Percentiles rank a stretch among this genome's conserved stretches.
Conservation (phyloP, 176 grass and related monocot genomes). For the Bromus sterilis region DNA sequence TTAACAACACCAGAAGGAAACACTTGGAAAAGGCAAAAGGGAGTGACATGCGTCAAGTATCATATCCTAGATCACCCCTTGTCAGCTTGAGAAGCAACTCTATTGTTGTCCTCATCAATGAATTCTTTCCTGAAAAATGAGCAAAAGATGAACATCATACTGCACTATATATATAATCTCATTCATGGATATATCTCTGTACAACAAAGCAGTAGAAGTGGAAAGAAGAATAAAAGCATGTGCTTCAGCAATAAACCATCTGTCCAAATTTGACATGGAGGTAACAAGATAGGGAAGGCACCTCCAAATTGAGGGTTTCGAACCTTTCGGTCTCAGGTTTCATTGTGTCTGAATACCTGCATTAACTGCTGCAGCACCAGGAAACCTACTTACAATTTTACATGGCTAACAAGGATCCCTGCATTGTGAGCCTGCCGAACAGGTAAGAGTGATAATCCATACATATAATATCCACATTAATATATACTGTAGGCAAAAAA, state of each 20-base stretch:
- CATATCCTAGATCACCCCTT: conserved; percentile 70
- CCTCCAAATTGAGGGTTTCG: conserved; percentile 77
- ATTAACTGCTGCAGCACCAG: no score
- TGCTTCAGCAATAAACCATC: neutral
- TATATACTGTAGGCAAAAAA: no score
- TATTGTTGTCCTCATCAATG: conserved; percentile 76
- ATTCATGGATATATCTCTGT: neutral
- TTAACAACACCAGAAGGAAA: no score
- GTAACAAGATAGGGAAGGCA: conserved; percentile 14
- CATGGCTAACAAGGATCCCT: no score
- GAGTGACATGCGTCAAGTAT: conserved; percentile 64
- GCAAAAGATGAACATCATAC: neutral
- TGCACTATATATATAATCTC: neutral
- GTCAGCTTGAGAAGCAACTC: conserved; percentile 90
- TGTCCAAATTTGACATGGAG: conserved; percentile 7
- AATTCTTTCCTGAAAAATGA: conserved; percentile 56
- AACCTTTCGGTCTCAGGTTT: conserved; percentile 70
- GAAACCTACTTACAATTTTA: no score
- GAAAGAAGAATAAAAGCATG: neutral
- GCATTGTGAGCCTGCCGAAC: no score
- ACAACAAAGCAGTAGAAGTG: neutral
- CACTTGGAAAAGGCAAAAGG: no score
- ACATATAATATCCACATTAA: no score
- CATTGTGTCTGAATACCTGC: conserved; percentile 91
- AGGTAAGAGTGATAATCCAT: no score